phyloP scores from a whole-genome alignment of 768 basidiomycete species.

The Collybia nuda region DNA sequence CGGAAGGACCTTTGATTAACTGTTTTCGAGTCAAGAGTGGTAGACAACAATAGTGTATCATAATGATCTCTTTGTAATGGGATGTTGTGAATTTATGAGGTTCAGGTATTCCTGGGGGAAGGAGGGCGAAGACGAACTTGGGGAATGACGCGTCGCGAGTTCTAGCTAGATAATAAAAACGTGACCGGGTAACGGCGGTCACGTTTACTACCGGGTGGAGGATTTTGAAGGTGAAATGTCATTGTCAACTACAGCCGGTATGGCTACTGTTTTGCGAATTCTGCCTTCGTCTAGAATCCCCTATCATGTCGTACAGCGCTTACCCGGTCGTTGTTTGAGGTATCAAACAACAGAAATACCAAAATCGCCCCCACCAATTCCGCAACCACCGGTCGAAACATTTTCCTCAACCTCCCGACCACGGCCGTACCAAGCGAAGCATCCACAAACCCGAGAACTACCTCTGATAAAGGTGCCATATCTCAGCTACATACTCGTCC shows the following conservation, averaged over 20 bases:
- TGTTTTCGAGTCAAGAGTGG: no score
- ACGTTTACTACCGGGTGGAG: no score
- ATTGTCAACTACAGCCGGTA: no score
- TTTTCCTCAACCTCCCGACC: constrained; percentile 33
- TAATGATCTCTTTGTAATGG: no score
- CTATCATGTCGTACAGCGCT: neutral
- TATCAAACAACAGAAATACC: constrained; percentile 9
- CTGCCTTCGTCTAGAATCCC: neutral
- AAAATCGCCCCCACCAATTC: constrained; percentile 16
- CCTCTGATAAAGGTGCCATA: constrained; percentile 31
- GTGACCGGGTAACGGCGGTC: no score
- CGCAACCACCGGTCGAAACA: constrained; percentile 18
- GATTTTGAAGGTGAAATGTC: no score
- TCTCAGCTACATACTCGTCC: neutral
- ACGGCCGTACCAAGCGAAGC: constrained; percentile 35
- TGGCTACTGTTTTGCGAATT: neutral
- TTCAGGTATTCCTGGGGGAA: no score
- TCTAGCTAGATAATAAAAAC: no score
- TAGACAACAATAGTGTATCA: no score
- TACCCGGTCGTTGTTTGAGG: constrained; percentile 1
- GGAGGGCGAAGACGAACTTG: no score
- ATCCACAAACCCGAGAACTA: constrained; percentile 28
- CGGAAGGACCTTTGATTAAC: neutral
- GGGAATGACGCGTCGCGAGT: no score
- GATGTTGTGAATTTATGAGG: no score